Percentiles rank a stretch among this genome's conserved stretches.
Evolutionary conservation across 2,329 filamentous ascomycete species (phyloP).

Genomic region (Colletotrichum higginsianum): DNA sequence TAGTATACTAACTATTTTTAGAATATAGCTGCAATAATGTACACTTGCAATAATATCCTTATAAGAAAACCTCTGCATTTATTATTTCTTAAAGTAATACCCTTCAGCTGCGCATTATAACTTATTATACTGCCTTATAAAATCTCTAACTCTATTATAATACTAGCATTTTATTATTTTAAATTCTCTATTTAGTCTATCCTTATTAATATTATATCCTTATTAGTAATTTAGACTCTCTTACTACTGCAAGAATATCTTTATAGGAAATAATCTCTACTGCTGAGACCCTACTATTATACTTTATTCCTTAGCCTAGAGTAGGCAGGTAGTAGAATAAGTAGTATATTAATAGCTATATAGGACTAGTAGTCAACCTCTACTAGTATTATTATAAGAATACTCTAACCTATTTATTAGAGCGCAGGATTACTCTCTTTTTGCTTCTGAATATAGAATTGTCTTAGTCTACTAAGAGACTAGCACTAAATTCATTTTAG

Average conservation of each 20-base stretch:
- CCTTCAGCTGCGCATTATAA: constrained; percentile 4
- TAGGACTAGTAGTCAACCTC: constrained; percentile 15
- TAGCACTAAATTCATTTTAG: background rate
- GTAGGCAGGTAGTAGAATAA: constrained; percentile 13
- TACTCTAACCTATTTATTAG: background rate
- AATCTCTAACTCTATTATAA: background rate
- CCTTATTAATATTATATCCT: background rate
- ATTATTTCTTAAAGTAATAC: background rate
- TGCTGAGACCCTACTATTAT: background rate
- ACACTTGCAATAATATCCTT: background rate
- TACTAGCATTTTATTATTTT: background rate
- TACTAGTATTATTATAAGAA: constrained; percentile 10
- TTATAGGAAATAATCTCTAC: background rate
- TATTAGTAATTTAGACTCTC: background rate
- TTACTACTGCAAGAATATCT: background rate
- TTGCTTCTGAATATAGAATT: background rate
- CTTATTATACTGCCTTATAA: constrained; percentile 2
- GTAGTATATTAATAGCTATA: background rate
- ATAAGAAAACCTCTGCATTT: background rate
- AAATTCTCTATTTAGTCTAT: background rate
- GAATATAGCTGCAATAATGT: background rate
- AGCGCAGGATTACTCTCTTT: background rate
- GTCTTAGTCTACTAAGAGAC: background rate
- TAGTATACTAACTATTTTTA: background rate
- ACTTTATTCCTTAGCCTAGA: background rate